Evolutionary conservation across 768 basidiomycete species (phyloP).

Genomic region (Podaxis sp.): DNA sequence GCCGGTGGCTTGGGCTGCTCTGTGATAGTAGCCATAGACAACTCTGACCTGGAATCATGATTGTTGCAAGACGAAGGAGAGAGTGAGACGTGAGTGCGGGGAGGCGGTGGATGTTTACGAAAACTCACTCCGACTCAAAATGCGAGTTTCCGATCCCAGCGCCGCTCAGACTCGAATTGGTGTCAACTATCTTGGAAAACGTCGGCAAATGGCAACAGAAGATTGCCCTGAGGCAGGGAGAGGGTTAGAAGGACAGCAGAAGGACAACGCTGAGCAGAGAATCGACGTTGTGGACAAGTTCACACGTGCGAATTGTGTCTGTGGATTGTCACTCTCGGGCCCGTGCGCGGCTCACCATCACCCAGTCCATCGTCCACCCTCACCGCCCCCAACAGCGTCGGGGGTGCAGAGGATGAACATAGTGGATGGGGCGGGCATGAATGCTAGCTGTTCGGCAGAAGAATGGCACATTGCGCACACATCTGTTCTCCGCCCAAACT

Average conservation of each 20-base stretch:
- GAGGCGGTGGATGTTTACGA: slow-evolving; percentile 30
- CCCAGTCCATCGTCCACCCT: neutral
- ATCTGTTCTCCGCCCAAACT: slow-evolving; percentile 16
- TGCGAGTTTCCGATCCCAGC: slow-evolving; percentile 36
- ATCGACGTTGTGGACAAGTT: slow-evolving; percentile 9
- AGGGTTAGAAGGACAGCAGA: neutral
- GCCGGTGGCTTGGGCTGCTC: slow-evolving; percentile 32
- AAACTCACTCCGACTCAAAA: slow-evolving; percentile 48
- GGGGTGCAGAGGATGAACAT: neutral
- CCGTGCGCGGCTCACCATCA: slow-evolving; percentile 7
- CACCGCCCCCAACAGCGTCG: slow-evolving; percentile 1
- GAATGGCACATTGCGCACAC: neutral
- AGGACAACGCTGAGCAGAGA: neutral
- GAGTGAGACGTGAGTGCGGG: slow-evolving; percentile 8
- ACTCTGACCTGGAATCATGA: slow-evolving; percentile 15
- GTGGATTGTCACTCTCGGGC: slow-evolving; percentile 2
- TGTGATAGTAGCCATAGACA: slow-evolving; percentile 26
- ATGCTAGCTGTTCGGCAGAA: neutral
- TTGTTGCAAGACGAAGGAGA: slow-evolving; percentile 11
- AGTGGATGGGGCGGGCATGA: neutral
- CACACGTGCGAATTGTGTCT: slow-evolving; percentile 7
- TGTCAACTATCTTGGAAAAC: neutral
- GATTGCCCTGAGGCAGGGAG: neutral
- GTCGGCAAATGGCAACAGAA: neutral
- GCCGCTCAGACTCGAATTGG: slow-evolving; percentile 39